phyloP scores from a whole-genome alignment of 345 rosid genomes.

The Salix arbutifolia region DNA sequence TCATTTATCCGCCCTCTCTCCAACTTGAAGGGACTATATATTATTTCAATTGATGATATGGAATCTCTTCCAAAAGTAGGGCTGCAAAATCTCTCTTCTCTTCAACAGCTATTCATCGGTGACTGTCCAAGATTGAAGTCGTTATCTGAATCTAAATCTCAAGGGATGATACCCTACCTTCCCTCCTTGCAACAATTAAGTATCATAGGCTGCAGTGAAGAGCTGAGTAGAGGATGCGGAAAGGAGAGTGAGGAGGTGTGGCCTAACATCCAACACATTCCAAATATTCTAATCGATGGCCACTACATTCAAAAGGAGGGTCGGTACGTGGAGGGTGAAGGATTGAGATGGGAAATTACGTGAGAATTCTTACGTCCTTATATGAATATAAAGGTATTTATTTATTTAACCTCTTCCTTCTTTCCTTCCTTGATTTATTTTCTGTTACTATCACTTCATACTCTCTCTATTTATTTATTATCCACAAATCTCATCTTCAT shows the following conservation, averaged over 20 bases:
- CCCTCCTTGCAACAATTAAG: not conserved
- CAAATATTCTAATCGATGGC: not conserved
- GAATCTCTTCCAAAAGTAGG: not conserved
- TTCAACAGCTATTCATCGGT: too few relatives aligned
- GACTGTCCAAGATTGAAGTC: too few relatives aligned
- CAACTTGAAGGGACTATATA: not conserved
- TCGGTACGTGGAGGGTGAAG: too few relatives aligned
- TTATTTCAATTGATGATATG: not conserved
- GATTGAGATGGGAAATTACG: too few relatives aligned
- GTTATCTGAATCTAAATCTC: not conserved
- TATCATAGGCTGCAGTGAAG: not conserved
- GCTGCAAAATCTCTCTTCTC: slow-evolving; percentile 1
- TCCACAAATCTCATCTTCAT: too few relatives aligned
- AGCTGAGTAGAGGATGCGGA: not conserved
- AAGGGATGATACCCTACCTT: not conserved
- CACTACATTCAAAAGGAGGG: not conserved
- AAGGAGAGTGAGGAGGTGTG: not conserved
- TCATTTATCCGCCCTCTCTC: not conserved
- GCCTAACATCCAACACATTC: slow-evolving; percentile 14
- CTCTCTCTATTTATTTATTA: too few relatives aligned
- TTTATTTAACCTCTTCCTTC: too few relatives aligned
- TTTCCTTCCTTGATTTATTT: not conserved
- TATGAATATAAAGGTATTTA: too few relatives aligned
- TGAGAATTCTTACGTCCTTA: too few relatives aligned
- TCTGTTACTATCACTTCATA: too few relatives aligned